phyloP scores from a whole-genome alignment of 2,329 filamentous ascomycete species.

The Hypomyces rosellus region DNA sequence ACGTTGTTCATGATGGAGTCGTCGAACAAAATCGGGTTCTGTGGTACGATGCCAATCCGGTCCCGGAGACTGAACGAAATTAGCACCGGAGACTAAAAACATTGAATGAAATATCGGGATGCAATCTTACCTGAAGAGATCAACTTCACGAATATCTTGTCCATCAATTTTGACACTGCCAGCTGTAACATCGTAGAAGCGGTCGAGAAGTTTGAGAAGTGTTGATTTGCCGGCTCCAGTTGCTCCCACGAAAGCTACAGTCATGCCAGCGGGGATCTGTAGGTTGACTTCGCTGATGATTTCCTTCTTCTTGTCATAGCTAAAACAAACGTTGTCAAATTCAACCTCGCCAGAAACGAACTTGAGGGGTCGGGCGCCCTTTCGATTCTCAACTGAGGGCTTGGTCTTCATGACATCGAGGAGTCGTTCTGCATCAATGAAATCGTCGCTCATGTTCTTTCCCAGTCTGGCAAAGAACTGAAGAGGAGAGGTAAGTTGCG shows the following conservation, averaged over 20 bases:
- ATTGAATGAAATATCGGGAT: constrained; percentile 8
- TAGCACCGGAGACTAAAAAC: neutral
- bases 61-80: constrained; percentile 38
- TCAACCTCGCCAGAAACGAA: constrained; percentile 48
- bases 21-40: constrained; percentile 50
- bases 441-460: constrained; percentile 48
- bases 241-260: constrained; percentile 54
- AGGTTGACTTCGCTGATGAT: constrained; percentile 51
- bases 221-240: constrained; percentile 56
- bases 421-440: constrained; percentile 53
- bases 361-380: constrained; percentile 42
- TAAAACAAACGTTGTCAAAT: constrained; percentile 51
- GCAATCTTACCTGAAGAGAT: constrained; percentile 37
- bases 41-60: constrained; percentile 51
- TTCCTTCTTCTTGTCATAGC: constrained; percentile 53
- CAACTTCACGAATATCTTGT: constrained; percentile 50
- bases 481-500: constrained; percentile 62
- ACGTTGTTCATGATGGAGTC: constrained; percentile 55
- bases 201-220: constrained; percentile 50
- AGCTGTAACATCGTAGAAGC: constrained; percentile 50
- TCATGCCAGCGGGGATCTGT: constrained; percentile 44
- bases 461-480: constrained; percentile 60
- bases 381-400: constrained; percentile 47
- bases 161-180: constrained; percentile 51
- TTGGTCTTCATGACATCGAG: constrained; percentile 53